Evolutionary conservation across 139 green algal species (phyloP).

Genomic region (Asterochloris erici): DNA sequence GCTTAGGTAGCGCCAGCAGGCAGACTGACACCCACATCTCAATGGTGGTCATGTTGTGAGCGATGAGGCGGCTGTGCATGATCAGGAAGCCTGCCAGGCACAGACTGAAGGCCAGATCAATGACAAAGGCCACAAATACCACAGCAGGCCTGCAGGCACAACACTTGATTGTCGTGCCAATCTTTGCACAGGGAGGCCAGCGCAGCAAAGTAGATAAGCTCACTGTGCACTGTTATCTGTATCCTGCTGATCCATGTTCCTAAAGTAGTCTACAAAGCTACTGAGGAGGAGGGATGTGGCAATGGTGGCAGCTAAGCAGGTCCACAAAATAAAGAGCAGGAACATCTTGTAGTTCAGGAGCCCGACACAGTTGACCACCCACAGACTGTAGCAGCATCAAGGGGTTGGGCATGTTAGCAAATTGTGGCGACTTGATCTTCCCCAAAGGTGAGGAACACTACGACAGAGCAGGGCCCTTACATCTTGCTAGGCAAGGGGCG

Average conservation of each 20-base stretch:
- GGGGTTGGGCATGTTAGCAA: background rate
- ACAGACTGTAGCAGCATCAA: conserved; percentile 38
- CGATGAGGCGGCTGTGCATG: conserved; percentile 67
- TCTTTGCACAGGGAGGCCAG: background rate
- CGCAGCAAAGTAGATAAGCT: background rate
- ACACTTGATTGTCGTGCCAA: background rate
- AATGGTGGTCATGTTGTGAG: conserved; percentile 77
- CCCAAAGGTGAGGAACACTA: background rate
- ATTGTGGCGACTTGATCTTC: background rate
- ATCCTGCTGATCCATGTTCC: conserved; percentile 5
- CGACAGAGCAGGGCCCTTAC: background rate
- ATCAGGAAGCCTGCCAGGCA: conserved; percentile 70
- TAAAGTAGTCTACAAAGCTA: conserved; percentile 59
- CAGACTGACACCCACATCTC: conserved; percentile 49
- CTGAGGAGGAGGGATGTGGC: conserved; percentile 31
- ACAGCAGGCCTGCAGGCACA: conserved; percentile 37
- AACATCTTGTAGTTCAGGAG: conserved; percentile 97
- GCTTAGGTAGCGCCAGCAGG: too few species aligned
- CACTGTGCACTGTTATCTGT: conserved; percentile 2
- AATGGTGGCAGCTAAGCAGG: conserved; percentile 40
- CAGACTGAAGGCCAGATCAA: conserved; percentile 52
- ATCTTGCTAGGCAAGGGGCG: background rate
- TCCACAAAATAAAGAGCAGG: conserved; percentile 87
- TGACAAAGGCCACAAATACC: conserved; percentile 52
- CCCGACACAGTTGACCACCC: conserved; percentile 91